Base-by-base conservation (phyloP, 805 yeast genomes). In the Starmerella stigmatis region DNA sequence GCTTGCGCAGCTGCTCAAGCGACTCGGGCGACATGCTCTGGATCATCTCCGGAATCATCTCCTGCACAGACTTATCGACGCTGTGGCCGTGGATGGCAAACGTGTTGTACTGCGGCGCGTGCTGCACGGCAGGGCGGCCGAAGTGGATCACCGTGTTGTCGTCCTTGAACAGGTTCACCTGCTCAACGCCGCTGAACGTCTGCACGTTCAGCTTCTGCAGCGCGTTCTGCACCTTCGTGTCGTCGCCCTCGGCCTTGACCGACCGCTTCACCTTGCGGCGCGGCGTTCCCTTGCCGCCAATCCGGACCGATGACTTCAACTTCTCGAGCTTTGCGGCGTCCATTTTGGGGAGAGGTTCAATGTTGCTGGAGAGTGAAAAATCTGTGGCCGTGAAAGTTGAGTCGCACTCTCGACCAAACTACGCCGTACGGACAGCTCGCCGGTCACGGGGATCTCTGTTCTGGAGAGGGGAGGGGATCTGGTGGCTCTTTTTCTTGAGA, bases 21-120 rank as follows among this genome's bases (percentile, higher is more conserved):
- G 92, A 84, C 70, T 89, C 97, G 58, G 94, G 84, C 63, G 96
- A 95, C 71, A 89, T 76, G 75, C 88, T 96, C 60, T 94, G 88
- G 65, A 89, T 78, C 69, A 89, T 86, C 69, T 78, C 81, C 62
- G 97, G 97, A 59, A 89, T 76, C 72, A 92, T 78, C 62, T 88
- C 95, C 57, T 92, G 80, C 63, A 89, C 77, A 57, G 78, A 75
- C 79, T 86, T 88, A 72, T 86, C 92, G 70, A 85, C 92, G 55
- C 94, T 84, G 69, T 80, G 78, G 68, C 98, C 98, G 68, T 86
- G 82, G 75, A 92, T 81, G 59, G 94, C 94, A 67, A 81, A 84
- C 55, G 94, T 82, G 79, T 89, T 88, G 75, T 81, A 73, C 61
- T 79, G 81, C 60, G 84, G 79, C 60, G 96, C 86, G 58, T 84